Evolutionary conservation across 352 stramenopile genomes (phyloP).

Genomic region (Phytophthora foliorum): DNA sequence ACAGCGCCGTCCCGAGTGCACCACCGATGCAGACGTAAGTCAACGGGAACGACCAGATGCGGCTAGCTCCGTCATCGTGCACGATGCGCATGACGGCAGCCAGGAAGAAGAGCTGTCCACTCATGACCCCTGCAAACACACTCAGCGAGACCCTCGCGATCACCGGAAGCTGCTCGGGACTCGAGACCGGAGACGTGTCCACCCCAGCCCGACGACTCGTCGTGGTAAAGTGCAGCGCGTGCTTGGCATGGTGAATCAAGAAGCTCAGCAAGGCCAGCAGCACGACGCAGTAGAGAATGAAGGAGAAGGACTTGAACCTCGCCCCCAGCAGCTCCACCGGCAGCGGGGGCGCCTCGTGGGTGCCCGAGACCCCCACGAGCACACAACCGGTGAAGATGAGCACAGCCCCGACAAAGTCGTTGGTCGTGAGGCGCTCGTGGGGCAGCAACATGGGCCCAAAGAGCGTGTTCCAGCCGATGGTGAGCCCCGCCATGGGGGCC

Average conservation of each 20-base stretch:
- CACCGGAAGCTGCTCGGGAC: constrained; percentile 38
- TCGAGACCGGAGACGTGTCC: constrained; percentile 32
- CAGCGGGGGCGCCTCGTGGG: constrained; percentile 67
- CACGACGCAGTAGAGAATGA: constrained; percentile 65
- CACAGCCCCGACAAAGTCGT: constrained; percentile 80
- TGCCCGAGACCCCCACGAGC: constrained; percentile 75
- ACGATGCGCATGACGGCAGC: constrained; percentile 70
- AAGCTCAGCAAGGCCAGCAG: constrained; percentile 56
- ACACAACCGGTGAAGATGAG: constrained; percentile 85
- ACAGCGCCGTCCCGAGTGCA: constrained; percentile 68
- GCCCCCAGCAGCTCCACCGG: constrained; percentile 63
- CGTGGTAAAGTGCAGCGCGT: constrained; percentile 63
- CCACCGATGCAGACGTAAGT: constrained; percentile 77
- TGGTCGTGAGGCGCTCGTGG: constrained; percentile 73
- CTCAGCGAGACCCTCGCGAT: constrained; percentile 65
- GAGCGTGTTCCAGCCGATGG: constrained; percentile 87
- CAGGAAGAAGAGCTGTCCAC: constrained; percentile 85
- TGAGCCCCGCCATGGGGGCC: constrained; percentile 84
- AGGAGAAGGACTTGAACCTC: constrained; percentile 69
- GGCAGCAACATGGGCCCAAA: constrained; percentile 77
- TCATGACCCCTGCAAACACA: constrained; percentile 75
- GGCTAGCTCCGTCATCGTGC: constrained; percentile 57
- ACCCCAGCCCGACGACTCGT: constrained; percentile 38
- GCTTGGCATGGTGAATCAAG: constrained; percentile 63
- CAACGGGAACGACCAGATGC: constrained; percentile 65